phyloP scores from a whole-genome alignment of 768 basidiomycete genomes.

The Tricholoma bakamatsutake region DNA sequence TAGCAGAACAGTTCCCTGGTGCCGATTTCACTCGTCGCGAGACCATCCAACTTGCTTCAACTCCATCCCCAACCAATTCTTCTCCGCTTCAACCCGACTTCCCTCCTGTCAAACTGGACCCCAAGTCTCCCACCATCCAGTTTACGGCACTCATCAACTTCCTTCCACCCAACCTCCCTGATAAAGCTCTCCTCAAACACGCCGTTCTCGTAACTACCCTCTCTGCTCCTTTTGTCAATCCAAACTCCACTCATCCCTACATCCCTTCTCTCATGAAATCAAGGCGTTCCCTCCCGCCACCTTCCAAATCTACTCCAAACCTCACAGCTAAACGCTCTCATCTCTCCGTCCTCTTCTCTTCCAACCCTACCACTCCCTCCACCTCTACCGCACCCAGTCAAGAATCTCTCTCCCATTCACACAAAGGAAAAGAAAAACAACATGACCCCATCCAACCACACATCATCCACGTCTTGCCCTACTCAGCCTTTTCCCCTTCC shows the following conservation, averaged over 20 bases:
- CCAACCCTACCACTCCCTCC: neutral
- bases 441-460: conserved; percentile 5
- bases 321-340: conserved; percentile 2
- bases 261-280: neutral
- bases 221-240: conserved; percentile 28
- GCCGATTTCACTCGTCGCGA: conserved; percentile 30
- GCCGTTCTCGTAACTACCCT: conserved; percentile 40
- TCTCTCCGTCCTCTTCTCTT: conserved; percentile 9
- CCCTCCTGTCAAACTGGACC: no score
- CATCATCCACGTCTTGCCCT: conserved; percentile 21
- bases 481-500: conserved; percentile 1
- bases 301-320: neutral
- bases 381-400: neutral
- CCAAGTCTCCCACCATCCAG: conserved; percentile 2
- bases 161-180: conserved; percentile 30
- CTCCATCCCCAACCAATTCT: neutral
- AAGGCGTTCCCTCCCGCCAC: conserved; percentile 4
- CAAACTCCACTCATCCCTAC: conserved; percentile 3
- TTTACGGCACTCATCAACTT: conserved; percentile 43
- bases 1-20: conserved; percentile 25
- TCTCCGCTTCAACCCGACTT: neutral
- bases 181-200: conserved; percentile 38
- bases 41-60: conserved; percentile 12
- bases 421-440: neutral
- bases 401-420: conserved; percentile 1